These are phyloP conservation scores for Talaromyces islandicus DNA, from an alignment of 2,329 filamentous ascomycete genomes.

Conservation along the genomic window DNA sequence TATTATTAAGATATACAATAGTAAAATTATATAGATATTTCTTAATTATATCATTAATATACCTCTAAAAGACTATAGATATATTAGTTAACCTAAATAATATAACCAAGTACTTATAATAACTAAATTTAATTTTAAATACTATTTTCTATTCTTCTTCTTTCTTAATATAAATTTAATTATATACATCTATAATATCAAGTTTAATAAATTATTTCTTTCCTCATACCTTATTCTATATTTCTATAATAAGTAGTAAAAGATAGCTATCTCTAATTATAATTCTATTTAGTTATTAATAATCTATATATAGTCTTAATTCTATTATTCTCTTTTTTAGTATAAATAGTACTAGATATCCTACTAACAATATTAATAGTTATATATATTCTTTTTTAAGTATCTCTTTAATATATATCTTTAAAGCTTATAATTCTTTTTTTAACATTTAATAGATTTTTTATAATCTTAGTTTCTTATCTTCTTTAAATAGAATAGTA, in stretches of 20 bases:
- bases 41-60: constrained; percentile 3
- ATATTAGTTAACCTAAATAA: constrained; percentile 21
- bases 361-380: background rate
- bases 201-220: constrained; percentile 17
- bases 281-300: too few species aligned
- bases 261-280: too few species aligned
- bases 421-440: background rate
- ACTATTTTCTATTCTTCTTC: constrained; percentile 25
- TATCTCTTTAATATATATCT: background rate
- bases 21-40: constrained; percentile 12
- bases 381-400: background rate
- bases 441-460: background rate
- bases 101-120: constrained; percentile 26
- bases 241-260: too few species aligned
- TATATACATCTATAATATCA: constrained; percentile 16
- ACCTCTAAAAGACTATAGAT: background rate
- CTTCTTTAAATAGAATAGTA: background rate
- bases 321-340: too few species aligned
- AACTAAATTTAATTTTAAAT: constrained; percentile 19
- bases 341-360: too few species aligned
- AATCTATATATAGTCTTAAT: too few species aligned
- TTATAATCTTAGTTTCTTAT: background rate
- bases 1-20: background rate
- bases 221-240: too few species aligned
- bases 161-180: constrained; percentile 16